Base-by-base conservation (phyloP, 2,329 filamentous ascomycete species). In the Colletotrichum sublineola region DNA sequence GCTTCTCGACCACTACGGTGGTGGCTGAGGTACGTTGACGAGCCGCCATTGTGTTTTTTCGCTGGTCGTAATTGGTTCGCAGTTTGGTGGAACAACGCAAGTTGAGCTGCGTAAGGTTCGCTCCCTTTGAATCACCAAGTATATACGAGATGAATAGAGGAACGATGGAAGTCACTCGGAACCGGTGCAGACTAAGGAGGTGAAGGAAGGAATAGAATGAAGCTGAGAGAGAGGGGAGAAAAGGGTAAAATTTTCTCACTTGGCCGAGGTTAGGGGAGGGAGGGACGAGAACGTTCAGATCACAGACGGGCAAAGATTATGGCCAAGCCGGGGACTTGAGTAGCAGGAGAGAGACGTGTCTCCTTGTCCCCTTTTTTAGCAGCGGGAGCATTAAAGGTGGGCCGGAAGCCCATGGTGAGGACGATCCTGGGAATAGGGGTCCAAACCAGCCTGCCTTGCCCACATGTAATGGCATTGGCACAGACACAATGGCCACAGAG, bases 1-100 rank as follows among this genome's bases (percentile, higher is more conserved):
- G 73, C 61, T 69, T 73, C 62, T 74, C 73, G 56, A 73, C 73
- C 68, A 74, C 73, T 31, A 50, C 38, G 62, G 73, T 57, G 62
- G 73, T 57, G 57, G 73, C 56, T 50, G 73, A 60, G 46, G 69
- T 65, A 57, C 70, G 70, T 38, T 73, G 60, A 67, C 63, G 68
- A 29, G 66, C 53, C 55, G 66, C 70, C 70, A 73, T 73, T 50
- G 29, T 24, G 24, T 24, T 69, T 11, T 42, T 42, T 24, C 12
- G 36, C 14, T 15, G 33, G 24, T n/a, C 5, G 33, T 20, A 12
- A 11, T 15, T 38, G n/a, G 18, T 38, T 36, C 12, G 24, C 7
- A 5, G 52, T 36, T 24, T 56, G 20, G 53, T 63, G 44, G 29
- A 15, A 42, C 33, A 44, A 58, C 33, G 58, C 57, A 52, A 52